Base-by-base conservation (phyloP, 163 green algal genomes). In the Scenedesmus sp. region DNA sequence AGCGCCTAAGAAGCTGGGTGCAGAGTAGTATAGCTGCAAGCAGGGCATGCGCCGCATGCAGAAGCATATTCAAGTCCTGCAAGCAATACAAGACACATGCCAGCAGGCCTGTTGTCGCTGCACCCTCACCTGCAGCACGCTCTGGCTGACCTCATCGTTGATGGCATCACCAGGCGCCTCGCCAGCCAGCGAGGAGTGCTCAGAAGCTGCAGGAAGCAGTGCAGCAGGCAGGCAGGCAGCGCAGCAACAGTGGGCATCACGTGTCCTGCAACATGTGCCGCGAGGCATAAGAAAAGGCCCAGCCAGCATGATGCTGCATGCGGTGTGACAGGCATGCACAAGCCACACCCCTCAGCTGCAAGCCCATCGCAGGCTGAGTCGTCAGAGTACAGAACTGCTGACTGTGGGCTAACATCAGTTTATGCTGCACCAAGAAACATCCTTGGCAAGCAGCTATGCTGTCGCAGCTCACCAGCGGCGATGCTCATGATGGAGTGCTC, bases 401-500 rank as follows among this genome's bases (percentile, higher is more conserved):
- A 4, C 2, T 13, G 18, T 34, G 66, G 66, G 26, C 66, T 34
- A 34, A 18, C 5, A 34, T 4, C 66, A 26, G 18, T 76, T 20
- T 20, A 18, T 34, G 16, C 66, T 76, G 66, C 66, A 34, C 66
- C 26, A 8, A 76, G 7, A 10, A 73, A 18, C 62, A 18, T 13
- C 62, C 62, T 20, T 52, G 52, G 23, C 6, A 5, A 52, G 13
- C 23, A 52, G 70, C 70, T 15, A 79, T 23, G 23, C 70, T 16
- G 46, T 26, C n/a, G 76, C 23, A 3, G 34, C 34, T 84, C 76
- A 84, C 76, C 76, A 59, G 76, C 3, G 2, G 46, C 34, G 34
- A 59, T 84, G 76, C 76, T 84, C 70, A 79, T 79, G 3, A 79
- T 52, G 70, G 70, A 79, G 70, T 79, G 70, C 70, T 79, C 70